Percentiles rank a stretch among this genome's conserved stretches.
These are phyloP conservation scores for Plasmodium inui DNA, from an alignment of 169 alveolate genomes.

Conservation along the genomic window DNA sequence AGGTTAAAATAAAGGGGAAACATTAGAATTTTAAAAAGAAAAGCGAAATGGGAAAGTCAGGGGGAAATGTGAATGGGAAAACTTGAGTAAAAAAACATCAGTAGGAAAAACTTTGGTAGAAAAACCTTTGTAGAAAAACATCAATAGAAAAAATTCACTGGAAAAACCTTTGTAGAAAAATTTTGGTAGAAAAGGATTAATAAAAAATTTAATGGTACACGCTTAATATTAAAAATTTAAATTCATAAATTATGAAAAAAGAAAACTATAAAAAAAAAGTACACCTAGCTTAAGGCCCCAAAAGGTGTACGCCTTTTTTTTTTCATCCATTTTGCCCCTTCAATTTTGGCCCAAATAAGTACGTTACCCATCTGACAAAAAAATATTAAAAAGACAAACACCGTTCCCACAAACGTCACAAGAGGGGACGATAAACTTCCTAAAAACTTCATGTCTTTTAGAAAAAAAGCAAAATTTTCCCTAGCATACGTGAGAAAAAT, in stretches of 20 bases:
- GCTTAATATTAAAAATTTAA: too few species aligned
- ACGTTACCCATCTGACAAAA: not conserved
- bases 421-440: not conserved
- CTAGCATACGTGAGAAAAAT: not conserved
- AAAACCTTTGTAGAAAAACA: too few species aligned
- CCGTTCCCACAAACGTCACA: not conserved
- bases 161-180: not conserved
- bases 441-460: not conserved
- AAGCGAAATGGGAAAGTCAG: not conserved
- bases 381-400: not conserved
- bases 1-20: not conserved
- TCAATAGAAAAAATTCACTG: not conserved
- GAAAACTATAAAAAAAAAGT: not conserved
- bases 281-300: not conserved
- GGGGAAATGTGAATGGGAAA: not conserved
- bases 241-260: too few species aligned
- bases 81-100: not conserved
- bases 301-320: not conserved
- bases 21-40: not conserved
- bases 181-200: not conserved
- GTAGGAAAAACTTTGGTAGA: too few species aligned
- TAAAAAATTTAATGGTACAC: not conserved
- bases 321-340: not conserved
- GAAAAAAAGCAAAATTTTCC: not conserved
- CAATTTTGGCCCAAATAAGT: not conserved